Base-by-base conservation (phyloP, 331 rosid species). In the Pyrus hybrid region DNA sequence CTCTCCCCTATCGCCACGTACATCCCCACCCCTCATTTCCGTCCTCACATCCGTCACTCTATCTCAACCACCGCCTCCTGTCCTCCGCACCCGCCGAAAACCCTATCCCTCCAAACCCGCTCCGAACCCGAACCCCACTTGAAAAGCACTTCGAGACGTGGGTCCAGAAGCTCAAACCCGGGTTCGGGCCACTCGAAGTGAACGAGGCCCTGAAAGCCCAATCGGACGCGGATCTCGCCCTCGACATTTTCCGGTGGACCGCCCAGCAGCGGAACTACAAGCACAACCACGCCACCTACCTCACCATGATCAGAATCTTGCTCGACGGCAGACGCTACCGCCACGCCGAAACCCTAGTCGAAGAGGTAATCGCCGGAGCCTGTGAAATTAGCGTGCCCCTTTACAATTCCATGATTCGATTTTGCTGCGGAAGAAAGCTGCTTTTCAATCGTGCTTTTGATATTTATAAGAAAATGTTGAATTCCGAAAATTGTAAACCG, bases 221-320 rank as follows among this genome's bases (percentile, higher is more conserved):
- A 61, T 83, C 91, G 1, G 99, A 94, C 76, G 90, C 99, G 0
- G 99, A 94, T 57, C 96, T 94, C 49, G 96, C 96, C 25, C 84
- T 94, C 47, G 99, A 94, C 81, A 90, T 94, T 77, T 94, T 94
- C 95, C 87, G 99, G 2, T 94, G 97, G 97, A 92, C 97, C 9
- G 90, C 93, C 10, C 93, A 88, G 65, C 98, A 94, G 54, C 98
- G 95, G 17, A 77, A 84, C 71, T 91, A 94, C 87, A 77, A 79
- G 74, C 98, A 94, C 83, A 87, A 64, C 82, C 76, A 79, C 61
- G 37, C 62, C 73, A 91, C 95, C n/a, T 94, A 94, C 82, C 83
- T 88, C 51, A 76, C 97, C 43, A 79, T 84, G 84, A 85, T 94
- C 77, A 86, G 76, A 12, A 86, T 82, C n/a, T 88, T 90, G 41